These are phyloP conservation scores for Dendrobium nobile DNA, from an alignment of 106 monocot species.

Conservation along the genomic window DNA sequence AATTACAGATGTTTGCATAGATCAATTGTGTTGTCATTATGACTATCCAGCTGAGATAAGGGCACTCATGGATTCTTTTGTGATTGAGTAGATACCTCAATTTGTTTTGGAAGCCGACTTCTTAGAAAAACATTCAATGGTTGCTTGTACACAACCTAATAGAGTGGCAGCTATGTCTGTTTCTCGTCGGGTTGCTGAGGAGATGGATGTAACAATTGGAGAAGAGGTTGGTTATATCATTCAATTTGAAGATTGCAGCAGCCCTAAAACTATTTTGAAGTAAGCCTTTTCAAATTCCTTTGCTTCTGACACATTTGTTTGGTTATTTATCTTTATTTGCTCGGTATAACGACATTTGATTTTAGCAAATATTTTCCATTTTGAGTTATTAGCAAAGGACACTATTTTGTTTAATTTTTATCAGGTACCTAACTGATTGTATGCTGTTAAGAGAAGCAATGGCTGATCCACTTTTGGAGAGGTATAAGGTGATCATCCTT, in stretches of 20 bases:
- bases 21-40: too few relatives aligned
- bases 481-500: slow-evolving; percentile 67
- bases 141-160: slow-evolving; percentile 78
- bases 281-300: slow-evolving; percentile 16
- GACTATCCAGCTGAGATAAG: too few relatives aligned
- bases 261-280: slow-evolving; percentile 70
- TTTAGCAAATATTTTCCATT: background rate
- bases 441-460: slow-evolving; percentile 79
- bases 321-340: background rate
- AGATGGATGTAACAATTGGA: slow-evolving; percentile 71
- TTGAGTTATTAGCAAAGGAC: background rate
- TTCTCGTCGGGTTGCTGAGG: slow-evolving; percentile 73
- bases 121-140: slow-evolving; percentile 37
- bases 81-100: slow-evolving; percentile 56
- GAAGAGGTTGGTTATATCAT: slow-evolving; percentile 79
- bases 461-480: slow-evolving; percentile 72
- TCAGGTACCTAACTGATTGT: slow-evolving; percentile 75
- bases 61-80: background rate
- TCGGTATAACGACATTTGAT: background rate
- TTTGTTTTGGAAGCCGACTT: slow-evolving; percentile 60
- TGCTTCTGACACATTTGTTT: background rate
- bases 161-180: slow-evolving; percentile 77
- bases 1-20: background rate
- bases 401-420: background rate
- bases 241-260: slow-evolving; percentile 80